Percentiles rank a stretch among this genome's conserved stretches.
These are phyloP conservation scores for Fusarium sp. DNA, from an alignment of 2,329 filamentous ascomycete species.

Conservation along the genomic window DNA sequence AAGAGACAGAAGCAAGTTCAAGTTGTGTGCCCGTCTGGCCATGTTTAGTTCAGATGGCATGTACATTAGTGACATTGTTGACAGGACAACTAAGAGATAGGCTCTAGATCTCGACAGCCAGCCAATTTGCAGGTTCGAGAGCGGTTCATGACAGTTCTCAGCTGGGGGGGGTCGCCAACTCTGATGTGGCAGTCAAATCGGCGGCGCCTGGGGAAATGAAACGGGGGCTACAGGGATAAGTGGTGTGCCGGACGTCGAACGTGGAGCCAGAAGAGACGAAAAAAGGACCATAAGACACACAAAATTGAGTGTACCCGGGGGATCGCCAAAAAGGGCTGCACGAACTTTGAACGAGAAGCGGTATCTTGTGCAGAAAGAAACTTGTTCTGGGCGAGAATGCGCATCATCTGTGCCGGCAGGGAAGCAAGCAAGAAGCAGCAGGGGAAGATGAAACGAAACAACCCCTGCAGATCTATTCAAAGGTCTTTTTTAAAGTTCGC, in stretches of 20 bases:
- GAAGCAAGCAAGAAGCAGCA: background rate
- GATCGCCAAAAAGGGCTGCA: background rate
- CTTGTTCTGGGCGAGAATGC: conserved; percentile 13
- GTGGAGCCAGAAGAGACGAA: background rate
- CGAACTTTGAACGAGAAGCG: conserved; percentile 17
- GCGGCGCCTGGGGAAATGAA: conserved; percentile 41
- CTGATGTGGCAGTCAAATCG: conserved; percentile 15
- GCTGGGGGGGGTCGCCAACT: background rate
- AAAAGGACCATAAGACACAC: conserved; percentile 18
- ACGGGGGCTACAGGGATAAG: conserved; percentile 41
- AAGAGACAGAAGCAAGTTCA: background rate
- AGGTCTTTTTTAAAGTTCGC: background rate
- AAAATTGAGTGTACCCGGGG: background rate
- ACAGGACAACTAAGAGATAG: background rate
- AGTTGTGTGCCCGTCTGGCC: background rate
- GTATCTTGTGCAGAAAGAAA: conserved; percentile 18
- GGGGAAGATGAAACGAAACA: conserved; percentile 11
- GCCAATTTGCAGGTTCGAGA: conserved; percentile 35
- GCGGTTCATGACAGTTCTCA: conserved; percentile 18
- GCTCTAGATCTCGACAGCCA: conserved; percentile 36
- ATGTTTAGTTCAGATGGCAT: conserved; percentile 1
- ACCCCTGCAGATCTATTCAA: background rate
- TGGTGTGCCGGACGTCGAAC: conserved; percentile 13
- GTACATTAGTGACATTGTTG: background rate
- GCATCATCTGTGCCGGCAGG: conserved; percentile 29